Percentiles rank a stretch among this genome's conserved stretches.
Evolutionary conservation across 352 stramenopile genomes (phyloP).

Genomic region (Phytophthora uliginosa): DNA sequence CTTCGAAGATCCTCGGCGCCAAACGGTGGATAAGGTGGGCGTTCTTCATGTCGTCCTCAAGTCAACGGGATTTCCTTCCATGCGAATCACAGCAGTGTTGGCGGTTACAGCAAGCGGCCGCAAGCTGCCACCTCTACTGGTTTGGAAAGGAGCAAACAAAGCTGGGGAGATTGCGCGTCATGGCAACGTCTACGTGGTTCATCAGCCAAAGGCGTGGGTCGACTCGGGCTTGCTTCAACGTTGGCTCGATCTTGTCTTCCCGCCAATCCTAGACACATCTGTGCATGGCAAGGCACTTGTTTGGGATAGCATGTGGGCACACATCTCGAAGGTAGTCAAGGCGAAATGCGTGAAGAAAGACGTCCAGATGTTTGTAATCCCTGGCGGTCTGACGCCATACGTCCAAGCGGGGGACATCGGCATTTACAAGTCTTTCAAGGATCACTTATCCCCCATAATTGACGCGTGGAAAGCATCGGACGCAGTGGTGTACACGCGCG

Average conservation of each 20-base stretch:
- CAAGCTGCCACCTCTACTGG: neutral
- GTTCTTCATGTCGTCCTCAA: constrained; percentile 1
- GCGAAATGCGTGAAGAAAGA: no score
- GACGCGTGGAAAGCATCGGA: no score
- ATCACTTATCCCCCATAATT: no score
- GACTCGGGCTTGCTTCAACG: constrained; percentile 3
- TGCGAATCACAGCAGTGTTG: neutral
- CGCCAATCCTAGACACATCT: neutral
- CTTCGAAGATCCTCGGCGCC: neutral
- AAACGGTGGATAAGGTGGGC: neutral
- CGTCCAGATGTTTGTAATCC: constrained; percentile 7
- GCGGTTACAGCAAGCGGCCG: neutral
- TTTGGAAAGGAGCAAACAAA: constrained; percentile 1
- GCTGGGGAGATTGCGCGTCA: neutral
- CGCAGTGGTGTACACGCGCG: no score
- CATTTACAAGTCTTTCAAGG: neutral
- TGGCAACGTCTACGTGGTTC: neutral
- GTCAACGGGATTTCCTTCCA: constrained; percentile 1
- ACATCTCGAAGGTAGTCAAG: no score
- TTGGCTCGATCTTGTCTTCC: constrained; percentile 11
- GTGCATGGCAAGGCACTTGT: neutral
- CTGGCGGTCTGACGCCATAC: neutral
- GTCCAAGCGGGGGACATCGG: constrained; percentile 1
- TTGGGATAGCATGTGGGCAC: neutral
- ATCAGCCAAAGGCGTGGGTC: neutral